These are phyloP conservation scores for Skeletonema marinoi DNA, from an alignment of 108 stramenopile species.

Conservation along the genomic window DNA sequence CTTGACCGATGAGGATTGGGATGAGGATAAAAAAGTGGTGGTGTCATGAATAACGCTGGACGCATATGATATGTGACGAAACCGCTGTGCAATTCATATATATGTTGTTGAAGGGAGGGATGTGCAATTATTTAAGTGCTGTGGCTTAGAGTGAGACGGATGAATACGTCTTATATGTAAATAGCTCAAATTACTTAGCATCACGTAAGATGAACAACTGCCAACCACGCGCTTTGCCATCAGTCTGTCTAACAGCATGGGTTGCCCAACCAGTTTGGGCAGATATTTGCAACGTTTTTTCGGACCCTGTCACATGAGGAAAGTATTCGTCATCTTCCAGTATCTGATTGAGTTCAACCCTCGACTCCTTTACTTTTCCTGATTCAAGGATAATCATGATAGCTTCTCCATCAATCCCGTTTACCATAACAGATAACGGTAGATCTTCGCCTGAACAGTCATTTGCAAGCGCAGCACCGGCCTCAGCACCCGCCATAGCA, in stretches of 20 bases:
- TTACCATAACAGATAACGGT: conserved; percentile 67
- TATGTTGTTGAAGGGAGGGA: not conserved
- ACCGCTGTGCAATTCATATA: not conserved
- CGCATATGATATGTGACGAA: too few species aligned
- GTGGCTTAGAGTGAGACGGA: too few species aligned
- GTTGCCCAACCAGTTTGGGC: conserved; percentile 71
- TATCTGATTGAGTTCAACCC: not conserved
- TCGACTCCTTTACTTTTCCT: conserved; percentile 25
- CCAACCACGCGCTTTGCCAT: conserved; percentile 34
- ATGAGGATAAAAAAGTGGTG: not conserved
- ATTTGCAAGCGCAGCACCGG: conserved; percentile 2
- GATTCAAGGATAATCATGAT: conserved; percentile 26
- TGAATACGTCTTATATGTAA: too few species aligned
- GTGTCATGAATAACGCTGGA: too few species aligned
- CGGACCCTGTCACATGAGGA: conserved; percentile 42
- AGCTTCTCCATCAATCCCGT: conserved; percentile 61
- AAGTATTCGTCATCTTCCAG: conserved; percentile 2
- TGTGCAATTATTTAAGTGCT: too few species aligned
- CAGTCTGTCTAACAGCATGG: conserved; percentile 41
- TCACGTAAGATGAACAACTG: conserved; percentile 55
- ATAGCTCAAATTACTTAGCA: not conserved
- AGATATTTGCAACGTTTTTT: conserved; percentile 49
- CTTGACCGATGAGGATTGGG: not conserved
- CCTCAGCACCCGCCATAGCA: conserved; percentile 65
- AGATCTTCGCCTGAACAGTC: conserved; percentile 26